Base-by-base conservation (phyloP, 2,329 filamentous ascomycete species). In the Aureobasidium subglaciale region DNA sequence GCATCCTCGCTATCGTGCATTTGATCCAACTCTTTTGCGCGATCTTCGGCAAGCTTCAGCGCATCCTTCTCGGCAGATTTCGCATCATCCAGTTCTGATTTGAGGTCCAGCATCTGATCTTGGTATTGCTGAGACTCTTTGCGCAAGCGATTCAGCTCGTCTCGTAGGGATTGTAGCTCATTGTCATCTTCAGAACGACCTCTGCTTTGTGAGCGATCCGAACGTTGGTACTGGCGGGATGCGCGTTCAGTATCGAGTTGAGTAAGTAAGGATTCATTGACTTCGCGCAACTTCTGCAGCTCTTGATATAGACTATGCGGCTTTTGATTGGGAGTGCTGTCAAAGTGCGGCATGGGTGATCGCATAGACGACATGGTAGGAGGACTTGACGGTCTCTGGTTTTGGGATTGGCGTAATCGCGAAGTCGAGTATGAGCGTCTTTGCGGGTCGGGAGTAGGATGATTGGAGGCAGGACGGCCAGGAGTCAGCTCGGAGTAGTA, bases 401-500 rank as follows among this genome's bases (percentile, higher is more conserved):
- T 38, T 9, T 43, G 43, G 2, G 52, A 55, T 20, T 45, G 22
- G 15, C 41, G 52, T 32, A 55, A 22, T 37, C 42, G 25, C 10
- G 41, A 56, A 4, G 54, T 46, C 16, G 43, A 49, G 43, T 38
- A 38, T 7, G 55, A 37, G 35, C 55, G 32, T 29, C 25, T 62
- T 56, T 54, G 59, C 55, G 45, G 29, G 18, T 16, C 48, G 6
- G 25, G 54, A 48, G 37, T 46, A 52, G 22, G 46, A 52, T 30
- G 41, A 49, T 41, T n/a, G 2, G 57, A 58, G 11, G 54, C 27
- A 18, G 59, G 56, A 37, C 60, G 63, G 9, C 60, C 63, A n/a
- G 65, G 65, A 13, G 64, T 64, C 16, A 68, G 60, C 43, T 69
- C 67, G 59, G 60, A 64, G 59, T 67, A 61, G 59, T 68, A 68